Percentiles rank a stretch among this genome's conserved stretches.
These are phyloP conservation scores for Dactylellina haptotyla DNA, from an alignment of 2,329 filamentous ascomycete species.

Conservation along the genomic window DNA sequence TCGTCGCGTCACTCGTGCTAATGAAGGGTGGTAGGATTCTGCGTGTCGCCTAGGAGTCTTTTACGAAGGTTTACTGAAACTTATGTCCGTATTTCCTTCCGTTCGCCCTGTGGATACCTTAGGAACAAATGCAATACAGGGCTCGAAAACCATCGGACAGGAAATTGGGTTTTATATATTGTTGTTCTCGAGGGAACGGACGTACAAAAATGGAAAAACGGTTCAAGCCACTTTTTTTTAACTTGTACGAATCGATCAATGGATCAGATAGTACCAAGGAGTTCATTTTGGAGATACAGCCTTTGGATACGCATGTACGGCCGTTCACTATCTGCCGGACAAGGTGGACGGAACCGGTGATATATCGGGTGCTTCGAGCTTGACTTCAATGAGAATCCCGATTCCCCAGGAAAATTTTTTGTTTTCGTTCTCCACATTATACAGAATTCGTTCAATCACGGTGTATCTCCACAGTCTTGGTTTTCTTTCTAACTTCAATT, in stretches of 20 bases:
- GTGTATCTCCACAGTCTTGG: not conserved
- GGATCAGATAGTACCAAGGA: not conserved
- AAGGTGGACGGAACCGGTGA: constrained; percentile 22
- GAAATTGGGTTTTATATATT: constrained; percentile 8
- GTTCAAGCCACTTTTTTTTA: no score
- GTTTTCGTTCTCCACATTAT: constrained; percentile 21
- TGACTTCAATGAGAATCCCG: constrained; percentile 13
- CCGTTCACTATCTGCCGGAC: constrained; percentile 1
- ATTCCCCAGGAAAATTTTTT: constrained; percentile 37
- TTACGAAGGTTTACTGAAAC: not conserved
- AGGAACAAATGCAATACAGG: not conserved
- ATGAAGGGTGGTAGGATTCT: not conserved
- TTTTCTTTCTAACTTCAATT: not conserved
- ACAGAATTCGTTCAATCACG: not conserved
- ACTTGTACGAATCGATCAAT: no score
- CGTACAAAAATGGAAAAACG: no score
- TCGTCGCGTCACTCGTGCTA: not conserved
- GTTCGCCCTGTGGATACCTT: not conserved
- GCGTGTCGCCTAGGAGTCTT: not conserved
- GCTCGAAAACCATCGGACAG: not conserved
- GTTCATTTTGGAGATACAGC: not conserved
- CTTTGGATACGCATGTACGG: no score
- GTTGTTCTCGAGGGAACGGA: no score
- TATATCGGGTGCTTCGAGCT: constrained; percentile 20
- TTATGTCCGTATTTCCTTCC: not conserved